These are phyloP conservation scores for Tulasnella sp. DNA, from an alignment of 768 basidiomycete species.

Conservation along the genomic window DNA sequence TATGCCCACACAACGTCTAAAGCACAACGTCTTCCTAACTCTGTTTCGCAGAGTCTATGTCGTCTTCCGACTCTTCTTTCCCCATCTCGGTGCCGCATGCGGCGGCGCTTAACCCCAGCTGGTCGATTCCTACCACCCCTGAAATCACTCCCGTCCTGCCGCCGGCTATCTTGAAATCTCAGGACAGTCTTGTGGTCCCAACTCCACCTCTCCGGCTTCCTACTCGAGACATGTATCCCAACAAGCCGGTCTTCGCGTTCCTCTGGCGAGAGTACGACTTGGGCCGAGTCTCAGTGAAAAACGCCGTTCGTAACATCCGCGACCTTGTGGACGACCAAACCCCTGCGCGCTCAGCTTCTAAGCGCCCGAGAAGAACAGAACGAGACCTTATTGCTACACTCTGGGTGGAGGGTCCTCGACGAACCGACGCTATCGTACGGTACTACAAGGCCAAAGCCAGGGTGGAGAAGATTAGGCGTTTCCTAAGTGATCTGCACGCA, in stretches of 20 bases:
- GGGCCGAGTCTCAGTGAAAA: neutral
- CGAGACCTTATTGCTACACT: neutral
- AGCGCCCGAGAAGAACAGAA: neutral
- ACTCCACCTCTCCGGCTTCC: neutral
- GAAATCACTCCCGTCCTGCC: neutral
- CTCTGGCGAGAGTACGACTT: slow-evolving; percentile 11
- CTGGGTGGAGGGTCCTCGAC: slow-evolving; percentile 15
- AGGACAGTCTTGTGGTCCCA: neutral
- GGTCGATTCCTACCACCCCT: neutral
- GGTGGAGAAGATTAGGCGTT: neutral
- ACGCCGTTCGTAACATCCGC: slow-evolving; percentile 19
- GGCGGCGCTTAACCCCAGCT: neutral
- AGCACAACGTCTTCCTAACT: neutral
- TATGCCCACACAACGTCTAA: neutral
- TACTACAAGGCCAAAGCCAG: slow-evolving; percentile 7
- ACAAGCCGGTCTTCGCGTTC: neutral
- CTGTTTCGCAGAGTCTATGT: neutral
- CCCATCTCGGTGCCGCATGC: neutral
- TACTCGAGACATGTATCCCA: neutral
- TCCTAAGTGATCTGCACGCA: neutral
- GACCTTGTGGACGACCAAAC: slow-evolving; percentile 8
- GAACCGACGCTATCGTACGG: neutral
- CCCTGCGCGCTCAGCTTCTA: neutral
- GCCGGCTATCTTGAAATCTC: neutral
- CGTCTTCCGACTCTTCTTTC: neutral